These are phyloP conservation scores for Aspergillus ustus DNA, from an alignment of 2,329 filamentous ascomycete genomes.

Conservation along the genomic window DNA sequence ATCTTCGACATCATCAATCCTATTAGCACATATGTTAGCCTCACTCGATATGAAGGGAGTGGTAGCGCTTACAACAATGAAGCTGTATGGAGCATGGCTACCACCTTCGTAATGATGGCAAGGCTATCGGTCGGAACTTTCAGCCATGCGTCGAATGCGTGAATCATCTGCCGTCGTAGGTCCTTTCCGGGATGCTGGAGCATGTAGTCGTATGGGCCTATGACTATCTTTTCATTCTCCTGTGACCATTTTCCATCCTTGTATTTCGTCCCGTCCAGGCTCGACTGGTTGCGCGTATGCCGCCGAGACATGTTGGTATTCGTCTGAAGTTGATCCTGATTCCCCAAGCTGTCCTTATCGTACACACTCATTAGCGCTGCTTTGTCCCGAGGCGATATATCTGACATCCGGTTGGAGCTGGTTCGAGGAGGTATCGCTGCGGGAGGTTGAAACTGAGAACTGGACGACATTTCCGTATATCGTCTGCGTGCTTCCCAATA, in stretches of 20 bases:
- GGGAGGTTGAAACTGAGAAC: constrained; percentile 11
- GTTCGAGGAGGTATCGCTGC: constrained; percentile 8
- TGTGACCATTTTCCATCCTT: constrained; percentile 42
- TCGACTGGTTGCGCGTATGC: constrained; percentile 43
- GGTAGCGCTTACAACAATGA: constrained; percentile 43
- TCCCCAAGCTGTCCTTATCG: constrained; percentile 54
- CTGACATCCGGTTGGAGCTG: constrained; percentile 12
- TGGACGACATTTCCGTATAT: constrained; percentile 11
- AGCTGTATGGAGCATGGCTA: constrained; percentile 52
- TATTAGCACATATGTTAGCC: constrained; percentile 19
- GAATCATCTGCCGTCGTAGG: constrained; percentile 49
- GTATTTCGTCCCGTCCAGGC: constrained; percentile 44
- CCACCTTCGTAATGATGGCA: constrained; percentile 48
- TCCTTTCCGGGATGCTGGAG: constrained; percentile 51
- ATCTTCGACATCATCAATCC: constrained; percentile 58
- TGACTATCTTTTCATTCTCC: constrained; percentile 48
- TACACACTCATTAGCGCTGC: constrained; percentile 59
- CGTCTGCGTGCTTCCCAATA: background rate
- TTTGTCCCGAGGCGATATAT: constrained; percentile 21
- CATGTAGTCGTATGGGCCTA: constrained; percentile 53
- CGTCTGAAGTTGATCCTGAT: constrained; percentile 54
- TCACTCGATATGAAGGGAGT: background rate
- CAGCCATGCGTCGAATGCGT: constrained; percentile 51
- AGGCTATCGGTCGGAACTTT: constrained; percentile 47
- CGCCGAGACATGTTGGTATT: constrained; percentile 29